Percentiles rank a stretch among this genome's conserved stretches.
Evolutionary conservation across 164 flowering plant genomes (phyloP).

Genomic region (grape (Vitis vinifera)): ASM3070453v1 NC_081813.1:494001-494500

Average conservation of each 20-base stretch:
- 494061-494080: slow-evolving; percentile 94
- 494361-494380: slow-evolving; percentile 76
- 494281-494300: slow-evolving; percentile 6
- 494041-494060: slow-evolving; percentile 53
- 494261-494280: neutral
- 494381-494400: slow-evolving; percentile 40
- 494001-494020: neutral
- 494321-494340: slow-evolving; percentile 80
- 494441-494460: neutral
- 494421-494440: neutral
- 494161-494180: neutral
- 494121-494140: slow-evolving; percentile 89
- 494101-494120: slow-evolving; percentile 87
- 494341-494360: slow-evolving; percentile 89
- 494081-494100: slow-evolving; percentile 62
- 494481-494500: too few species aligned
- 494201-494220: neutral
- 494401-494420: neutral
- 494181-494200: neutral
- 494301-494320: slow-evolving; percentile 40
- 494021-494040: neutral
- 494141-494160: slow-evolving; percentile 77
- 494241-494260: neutral
- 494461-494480: too few species aligned
- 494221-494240: neutral